Evolutionary conservation across 495 filamentous ascomycete species (phyloP), one percentile per base, ranked within the genome.

Genomic region (Endocarpon pusillum): DNA sequence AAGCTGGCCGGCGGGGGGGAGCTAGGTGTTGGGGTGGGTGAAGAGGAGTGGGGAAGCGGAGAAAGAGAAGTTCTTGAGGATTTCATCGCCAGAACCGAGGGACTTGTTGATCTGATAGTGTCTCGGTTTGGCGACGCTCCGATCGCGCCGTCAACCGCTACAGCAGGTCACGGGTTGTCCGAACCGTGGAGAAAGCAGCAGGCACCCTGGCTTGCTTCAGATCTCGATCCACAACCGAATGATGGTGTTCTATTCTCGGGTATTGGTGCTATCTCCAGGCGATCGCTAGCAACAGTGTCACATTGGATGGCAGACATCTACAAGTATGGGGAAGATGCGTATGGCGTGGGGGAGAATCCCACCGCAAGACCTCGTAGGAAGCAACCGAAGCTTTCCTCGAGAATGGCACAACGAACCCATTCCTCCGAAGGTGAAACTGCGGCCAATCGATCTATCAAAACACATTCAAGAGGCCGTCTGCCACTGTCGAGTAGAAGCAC

Each of bases 1-100:
- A 94, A 94, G 53, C 70, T 96, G 27, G 83, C 89, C 11, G 81
- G 78, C 18, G 81, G 82, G 23, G 89, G 87, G 4, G 84, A 93
- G 55, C 71, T 94, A 17, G 91, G 89, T 12, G 69, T 93, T 11
- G 91, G 91, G 1, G 85, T 94, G 9, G 89, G 86, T 20, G 85
- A 93, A 47, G 85, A 94, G 55, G 81, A 93, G 38, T 73, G 85
- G 59, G 85, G 86, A 2, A 92, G 83, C 42, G 83, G 82, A 10
- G 85, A 93, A 57, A 59, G 86, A 45, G 84, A 85, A 44, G 87
- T 94, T 1, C 61, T 99, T 1, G 89, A 92, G 50, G 82, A 80
- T 12, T 73, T 92, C 44, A 71, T 81, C 6, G 38, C 53, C 12
- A 58, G 51, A 52, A 70, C 51, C 41, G 81, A 56, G 52, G 89